phyloP scores from a whole-genome alignment of 345 rosid species.

The Eutrema japonicum region DNA sequence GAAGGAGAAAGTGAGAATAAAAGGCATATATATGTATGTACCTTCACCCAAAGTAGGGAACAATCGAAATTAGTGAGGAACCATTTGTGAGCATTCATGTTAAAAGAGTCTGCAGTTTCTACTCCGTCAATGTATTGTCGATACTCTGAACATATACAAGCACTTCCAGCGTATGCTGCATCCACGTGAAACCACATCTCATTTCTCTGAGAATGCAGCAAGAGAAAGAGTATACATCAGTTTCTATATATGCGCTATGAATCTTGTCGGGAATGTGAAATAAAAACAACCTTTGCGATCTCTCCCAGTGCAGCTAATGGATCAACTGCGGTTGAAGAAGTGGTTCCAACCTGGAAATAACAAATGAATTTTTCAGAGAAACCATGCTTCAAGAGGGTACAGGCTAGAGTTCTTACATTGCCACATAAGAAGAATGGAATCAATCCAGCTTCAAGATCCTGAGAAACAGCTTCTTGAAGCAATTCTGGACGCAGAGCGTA shows the following conservation, averaged over 20 bases:
- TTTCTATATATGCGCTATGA: background rate
- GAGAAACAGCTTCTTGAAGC: slow-evolving; percentile 63
- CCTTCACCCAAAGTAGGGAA: slow-evolving; percentile 91
- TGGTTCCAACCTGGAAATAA: slow-evolving; percentile 72
- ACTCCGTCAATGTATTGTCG: slow-evolving; percentile 76
- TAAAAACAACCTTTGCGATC: slow-evolving; percentile 63
- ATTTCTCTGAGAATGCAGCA: slow-evolving; percentile 51
- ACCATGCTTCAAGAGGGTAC: background rate
- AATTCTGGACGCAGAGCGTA: slow-evolving; percentile 66
- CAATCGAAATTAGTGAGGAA: slow-evolving; percentile 88
- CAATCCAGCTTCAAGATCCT: slow-evolving; percentile 69
- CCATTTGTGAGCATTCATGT: slow-evolving; percentile 97
- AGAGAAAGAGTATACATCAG: background rate
- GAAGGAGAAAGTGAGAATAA: slow-evolving; percentile 10
- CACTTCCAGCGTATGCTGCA: slow-evolving; percentile 96
- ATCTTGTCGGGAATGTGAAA: slow-evolving; percentile 27
- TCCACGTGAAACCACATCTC: slow-evolving; percentile 89
- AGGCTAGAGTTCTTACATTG: slow-evolving; percentile 55
- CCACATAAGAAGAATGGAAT: slow-evolving; percentile 86
- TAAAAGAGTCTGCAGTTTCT: slow-evolving; percentile 89
- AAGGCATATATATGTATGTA: slow-evolving; percentile 34
- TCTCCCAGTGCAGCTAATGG: slow-evolving; percentile 67
- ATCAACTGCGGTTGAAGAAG: slow-evolving; percentile 88
- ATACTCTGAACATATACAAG: slow-evolving; percentile 89
- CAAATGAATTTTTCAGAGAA: background rate